phyloP scores from a whole-genome alignment of 345 rosid genomes.

The Mallotus nudiflorus region DNA sequence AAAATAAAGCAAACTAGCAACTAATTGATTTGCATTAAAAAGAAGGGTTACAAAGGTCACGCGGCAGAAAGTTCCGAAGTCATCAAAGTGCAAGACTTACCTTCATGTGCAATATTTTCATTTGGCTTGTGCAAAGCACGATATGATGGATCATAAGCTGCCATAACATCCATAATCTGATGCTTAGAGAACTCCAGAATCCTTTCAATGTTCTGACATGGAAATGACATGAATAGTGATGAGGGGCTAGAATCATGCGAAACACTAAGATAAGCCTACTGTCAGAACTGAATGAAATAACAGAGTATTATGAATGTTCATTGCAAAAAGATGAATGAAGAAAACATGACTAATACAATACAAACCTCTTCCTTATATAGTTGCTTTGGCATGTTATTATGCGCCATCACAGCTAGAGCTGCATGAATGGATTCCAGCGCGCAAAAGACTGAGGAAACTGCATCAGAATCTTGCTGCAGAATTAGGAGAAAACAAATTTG shows the following conservation, averaged over 20 bases:
- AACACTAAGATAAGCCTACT: not conserved
- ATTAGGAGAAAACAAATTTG: slow-evolving; percentile 10
- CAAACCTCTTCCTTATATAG: slow-evolving; percentile 93
- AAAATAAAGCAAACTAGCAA: not conserved
- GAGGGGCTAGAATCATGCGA: slow-evolving; percentile 1
- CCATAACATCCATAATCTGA: slow-evolving; percentile 85
- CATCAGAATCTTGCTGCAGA: slow-evolving; percentile 81
- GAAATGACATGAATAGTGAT: slow-evolving; percentile 22
- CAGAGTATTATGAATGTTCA: slow-evolving; percentile 10
- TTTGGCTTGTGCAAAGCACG: slow-evolving; percentile 79
- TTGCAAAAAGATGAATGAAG: not conserved
- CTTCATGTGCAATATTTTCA: slow-evolving; percentile 73
- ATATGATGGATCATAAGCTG: slow-evolving; percentile 87
- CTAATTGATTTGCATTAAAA: not conserved
- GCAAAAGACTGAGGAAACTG: slow-evolving; percentile 58
- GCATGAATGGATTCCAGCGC: slow-evolving; percentile 98
- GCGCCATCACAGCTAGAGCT: slow-evolving; percentile 84
- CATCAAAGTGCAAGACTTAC: slow-evolving; percentile 42
- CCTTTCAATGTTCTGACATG: slow-evolving; percentile 83
- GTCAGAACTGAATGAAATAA: slow-evolving; percentile 5
- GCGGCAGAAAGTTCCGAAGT: slow-evolving; percentile 10
- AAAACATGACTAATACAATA: slow-evolving; percentile 19
- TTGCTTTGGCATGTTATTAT: slow-evolving; percentile 91
- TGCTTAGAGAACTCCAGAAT: slow-evolving; percentile 91
- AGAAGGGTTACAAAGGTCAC: not conserved